Base-by-base conservation (phyloP, 2,329 filamentous ascomycete genomes). In the Fusarium compactum region DNA sequence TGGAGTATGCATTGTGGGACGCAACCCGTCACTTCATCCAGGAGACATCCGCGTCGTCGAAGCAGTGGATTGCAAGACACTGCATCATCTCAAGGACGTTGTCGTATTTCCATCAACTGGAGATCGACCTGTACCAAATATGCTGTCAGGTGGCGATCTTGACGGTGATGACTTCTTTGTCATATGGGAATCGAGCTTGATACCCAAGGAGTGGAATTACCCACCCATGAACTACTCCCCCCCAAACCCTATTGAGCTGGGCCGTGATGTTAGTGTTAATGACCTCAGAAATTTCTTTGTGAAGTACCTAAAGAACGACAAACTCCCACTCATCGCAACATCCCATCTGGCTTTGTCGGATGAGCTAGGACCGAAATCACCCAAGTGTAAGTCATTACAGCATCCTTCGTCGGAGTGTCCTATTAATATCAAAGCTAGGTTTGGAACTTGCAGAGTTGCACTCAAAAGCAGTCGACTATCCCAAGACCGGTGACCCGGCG, bases 91-190 rank as follows among this genome's bases (percentile, higher is more conserved):
- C 6, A 90, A 88, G 60, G 91, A 98, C 76, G 92, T 97, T 1
- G 91, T 98, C 2, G 94, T 98, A 0, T 91, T 99, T 51, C 93
- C 96, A 1, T 89, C 92, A 38, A 91, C 84, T 0, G 95, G 95
- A 0, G 94, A 98, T 76, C 86, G 92, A 18, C 94, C 97, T 68
- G 82, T 99, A 24, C 90, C 95, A 1, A 94, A 92, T 75, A 98
- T 98, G 95, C 94, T 96, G 69, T 97, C 96, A 6, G 96, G 96
- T 3, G 96, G 96, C 1, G 96, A 99, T 76, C 86, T 99, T 0
- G 96, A 99, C 76, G 96, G 96, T 0, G 96, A 99, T 74, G 96
- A 99, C 77, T 99, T 94, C 77, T 91, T 98, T 58, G 90, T 98
- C 8, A 91, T 98, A 47, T 99, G 96, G 95, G 95, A 99, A 71